Conservation (phyloP, 352 stramenopile species). For the Phytophthora pistaciae region DNA sequence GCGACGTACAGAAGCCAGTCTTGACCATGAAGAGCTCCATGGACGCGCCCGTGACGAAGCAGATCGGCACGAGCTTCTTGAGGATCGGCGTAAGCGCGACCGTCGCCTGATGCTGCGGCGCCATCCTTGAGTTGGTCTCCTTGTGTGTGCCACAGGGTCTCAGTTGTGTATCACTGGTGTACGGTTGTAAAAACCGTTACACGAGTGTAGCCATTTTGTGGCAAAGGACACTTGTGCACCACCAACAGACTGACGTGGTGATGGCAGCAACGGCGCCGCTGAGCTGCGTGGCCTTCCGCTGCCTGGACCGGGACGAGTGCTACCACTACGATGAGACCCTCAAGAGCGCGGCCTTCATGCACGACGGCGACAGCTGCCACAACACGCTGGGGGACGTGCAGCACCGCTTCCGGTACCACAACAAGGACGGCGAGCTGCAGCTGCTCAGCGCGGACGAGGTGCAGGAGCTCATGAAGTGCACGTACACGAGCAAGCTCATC, state of each 20-base stretch:
- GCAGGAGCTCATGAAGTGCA: constrained; percentile 75
- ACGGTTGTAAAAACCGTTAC: not conserved
- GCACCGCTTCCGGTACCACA: constrained; percentile 54
- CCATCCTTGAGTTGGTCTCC: constrained; percentile 17
- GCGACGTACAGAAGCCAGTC: constrained; percentile 82
- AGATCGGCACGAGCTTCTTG: constrained; percentile 85
- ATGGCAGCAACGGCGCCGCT: not conserved
- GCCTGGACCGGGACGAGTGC: constrained; percentile 72
- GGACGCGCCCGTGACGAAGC: constrained; percentile 82
- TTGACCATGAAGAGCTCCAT: constrained; percentile 94
- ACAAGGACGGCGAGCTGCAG: constrained; percentile 33
- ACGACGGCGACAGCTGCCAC: constrained; percentile 48
- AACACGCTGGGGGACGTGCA: constrained; percentile 39
- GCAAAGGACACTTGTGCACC: constrained; percentile 10
- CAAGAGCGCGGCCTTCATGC: constrained; percentile 46
- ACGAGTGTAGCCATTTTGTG: constrained; percentile 21
- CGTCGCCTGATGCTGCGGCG: constrained; percentile 35
- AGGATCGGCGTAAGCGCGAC: constrained; percentile 79
- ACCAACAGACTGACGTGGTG: constrained; percentile 9
- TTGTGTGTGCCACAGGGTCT: not conserved
- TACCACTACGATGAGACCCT: constrained; percentile 57
- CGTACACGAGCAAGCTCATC: constrained; percentile 76
- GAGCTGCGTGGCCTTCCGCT: constrained; percentile 56
- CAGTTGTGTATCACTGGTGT: not conserved
- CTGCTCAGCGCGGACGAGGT: constrained; percentile 56